These are phyloP conservation scores for Cystobasidium slooffiae DNA, from an alignment of 1,284 basidiomycete genomes.

Conservation along the genomic window DNA sequence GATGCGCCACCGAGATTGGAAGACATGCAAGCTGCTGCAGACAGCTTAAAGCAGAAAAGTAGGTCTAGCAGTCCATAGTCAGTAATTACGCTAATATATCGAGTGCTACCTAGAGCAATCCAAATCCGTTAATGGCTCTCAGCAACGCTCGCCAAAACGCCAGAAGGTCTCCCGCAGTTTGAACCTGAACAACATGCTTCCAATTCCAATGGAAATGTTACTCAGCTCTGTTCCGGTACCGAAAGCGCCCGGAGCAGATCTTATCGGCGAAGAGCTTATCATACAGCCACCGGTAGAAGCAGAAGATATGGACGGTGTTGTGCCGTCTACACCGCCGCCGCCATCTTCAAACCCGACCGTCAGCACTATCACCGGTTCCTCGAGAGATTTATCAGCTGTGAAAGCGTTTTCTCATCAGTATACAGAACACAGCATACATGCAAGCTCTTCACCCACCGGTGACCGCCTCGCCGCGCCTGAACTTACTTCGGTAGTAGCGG, in stretches of 20 bases:
- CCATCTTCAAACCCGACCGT: background rate
- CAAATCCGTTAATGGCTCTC: background rate
- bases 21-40: constrained; percentile 18
- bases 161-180: background rate
- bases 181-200: constrained; percentile 6
- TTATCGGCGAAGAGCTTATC: background rate
- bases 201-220: background rate
- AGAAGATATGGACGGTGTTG: background rate
- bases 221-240: background rate
- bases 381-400: background rate
- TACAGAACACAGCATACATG: no score
- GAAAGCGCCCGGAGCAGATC: background rate
- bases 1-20: constrained; percentile 17
- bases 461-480: no score
- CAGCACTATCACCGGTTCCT: background rate
- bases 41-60: background rate
- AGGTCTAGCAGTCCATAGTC: background rate
- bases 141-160: background rate
- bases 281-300: background rate
- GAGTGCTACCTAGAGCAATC: no score
- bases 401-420: no score
- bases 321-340: constrained; percentile 10
- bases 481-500: no score
- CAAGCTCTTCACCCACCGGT: no score
- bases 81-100: no score